Evolutionary conservation across 2,329 filamentous ascomycete species (phyloP).

Genomic region (Penicillium occitanis): DNA sequence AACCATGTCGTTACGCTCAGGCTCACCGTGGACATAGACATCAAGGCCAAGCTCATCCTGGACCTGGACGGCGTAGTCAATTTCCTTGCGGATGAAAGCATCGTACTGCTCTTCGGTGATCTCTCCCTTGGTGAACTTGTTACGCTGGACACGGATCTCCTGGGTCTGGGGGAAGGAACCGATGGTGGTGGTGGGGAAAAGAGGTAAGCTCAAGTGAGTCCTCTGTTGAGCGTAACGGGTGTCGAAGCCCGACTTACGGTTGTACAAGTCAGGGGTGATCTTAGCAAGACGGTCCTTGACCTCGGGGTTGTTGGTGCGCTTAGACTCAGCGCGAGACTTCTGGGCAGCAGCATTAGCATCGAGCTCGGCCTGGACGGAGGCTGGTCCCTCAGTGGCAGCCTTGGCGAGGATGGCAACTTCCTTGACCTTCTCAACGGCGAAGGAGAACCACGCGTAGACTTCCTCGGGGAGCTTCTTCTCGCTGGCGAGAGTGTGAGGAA

Average conservation of each 20-base stretch:
- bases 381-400: slow-evolving; percentile 90
- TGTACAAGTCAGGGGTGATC: slow-evolving; percentile 80
- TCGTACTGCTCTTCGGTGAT: slow-evolving; percentile 92
- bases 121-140: slow-evolving; percentile 98
- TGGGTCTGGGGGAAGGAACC: slow-evolving; percentile 99
- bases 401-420: slow-evolving; percentile 94
- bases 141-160: slow-evolving; percentile 94
- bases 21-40: slow-evolving; percentile 97
- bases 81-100: slow-evolving; percentile 99
- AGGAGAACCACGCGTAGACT: slow-evolving; percentile 97
- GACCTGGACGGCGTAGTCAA: slow-evolving; percentile 89
- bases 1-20: slow-evolving; percentile 99
- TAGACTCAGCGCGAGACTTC: slow-evolving; percentile 85
- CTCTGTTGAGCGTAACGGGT: slow-evolving; percentile 83
- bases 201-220: slow-evolving; percentile 86
- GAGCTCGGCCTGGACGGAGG: slow-evolving; percentile 79
- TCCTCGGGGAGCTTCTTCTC: slow-evolving; percentile 98
- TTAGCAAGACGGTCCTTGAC: slow-evolving; percentile 96
- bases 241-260: slow-evolving; percentile 88
- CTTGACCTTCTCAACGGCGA: slow-evolving; percentile 88
- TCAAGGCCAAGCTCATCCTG: slow-evolving; percentile 98
- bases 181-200: slow-evolving; percentile 99
- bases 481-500: slow-evolving; percentile 93
- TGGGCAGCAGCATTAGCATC: slow-evolving; percentile 97
- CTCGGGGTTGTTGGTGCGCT: slow-evolving; percentile 92